Conservation (phyloP, 768 basidiomycete genomes). For the Lepiota subincarnata region DNA sequence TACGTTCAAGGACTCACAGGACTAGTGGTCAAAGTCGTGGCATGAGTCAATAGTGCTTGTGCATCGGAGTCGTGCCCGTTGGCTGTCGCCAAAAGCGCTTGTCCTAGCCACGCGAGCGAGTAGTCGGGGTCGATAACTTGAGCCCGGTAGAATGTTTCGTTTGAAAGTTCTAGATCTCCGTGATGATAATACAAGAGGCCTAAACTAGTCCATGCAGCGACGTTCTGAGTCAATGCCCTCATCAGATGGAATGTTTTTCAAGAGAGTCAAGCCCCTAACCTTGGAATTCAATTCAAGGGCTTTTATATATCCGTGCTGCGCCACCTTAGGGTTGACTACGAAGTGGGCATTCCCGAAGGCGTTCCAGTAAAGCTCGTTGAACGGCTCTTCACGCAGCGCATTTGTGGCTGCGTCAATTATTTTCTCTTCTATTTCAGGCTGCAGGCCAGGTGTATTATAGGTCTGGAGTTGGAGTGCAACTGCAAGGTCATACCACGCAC, state of each 20-base stretch:
- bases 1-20: constrained; percentile 41
- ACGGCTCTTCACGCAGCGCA: constrained; percentile 70
- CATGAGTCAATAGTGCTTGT: constrained; percentile 68
- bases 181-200: constrained; percentile 84
- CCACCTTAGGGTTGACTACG: constrained; percentile 57
- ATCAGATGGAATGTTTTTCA: constrained; percentile 4
- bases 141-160: constrained; percentile 80
- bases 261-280: constrained; percentile 26
- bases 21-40: constrained; percentile 51
- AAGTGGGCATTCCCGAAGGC: constrained; percentile 76
- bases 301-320: constrained; percentile 90
- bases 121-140: constrained; percentile 93
- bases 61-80: constrained; percentile 62
- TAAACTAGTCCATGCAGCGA: constrained; percentile 78
- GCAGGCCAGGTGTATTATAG: constrained; percentile 19
- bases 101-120: constrained; percentile 86
- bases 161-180: constrained; percentile 76
- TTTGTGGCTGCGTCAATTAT: constrained; percentile 56
- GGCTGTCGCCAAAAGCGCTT: constrained; percentile 63
- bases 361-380: constrained; percentile 75
- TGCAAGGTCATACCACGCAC: constrained; percentile 74
- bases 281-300: constrained; percentile 85
- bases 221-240: constrained; percentile 43
- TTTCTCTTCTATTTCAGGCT: constrained; percentile 29
- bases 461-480: constrained; percentile 53